These are phyloP conservation scores for Phytophthora fragariaefolia DNA, from an alignment of 352 stramenopile species.

Conservation along the genomic window DNA sequence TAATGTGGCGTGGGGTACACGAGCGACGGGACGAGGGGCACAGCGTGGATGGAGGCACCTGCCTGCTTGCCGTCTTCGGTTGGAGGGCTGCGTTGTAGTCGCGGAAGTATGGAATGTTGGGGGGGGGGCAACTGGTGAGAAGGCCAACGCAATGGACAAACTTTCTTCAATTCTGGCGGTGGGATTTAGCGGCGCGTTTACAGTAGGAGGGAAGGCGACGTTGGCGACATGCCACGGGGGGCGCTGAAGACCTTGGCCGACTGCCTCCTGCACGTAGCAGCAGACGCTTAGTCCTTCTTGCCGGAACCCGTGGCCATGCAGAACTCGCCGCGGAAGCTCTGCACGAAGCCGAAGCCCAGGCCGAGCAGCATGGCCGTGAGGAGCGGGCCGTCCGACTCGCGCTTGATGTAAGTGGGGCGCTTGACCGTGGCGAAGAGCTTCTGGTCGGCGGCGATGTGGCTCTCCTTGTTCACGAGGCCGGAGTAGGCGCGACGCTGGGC, in stretches of 20 bases:
- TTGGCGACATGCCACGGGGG: background rate
- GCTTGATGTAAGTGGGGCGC: slow-evolving; percentile 73
- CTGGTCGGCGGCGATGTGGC: slow-evolving; percentile 62
- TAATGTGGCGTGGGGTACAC: too few species aligned
- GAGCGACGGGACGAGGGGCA: too few species aligned
- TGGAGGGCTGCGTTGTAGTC: too few species aligned
- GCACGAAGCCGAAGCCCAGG: slow-evolving; percentile 61
- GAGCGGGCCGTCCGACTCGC: slow-evolving; percentile 58
- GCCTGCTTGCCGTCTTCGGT: too few species aligned
- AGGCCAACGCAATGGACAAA: background rate
- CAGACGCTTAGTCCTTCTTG: slow-evolving; percentile 74
- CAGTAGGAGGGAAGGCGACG: background rate
- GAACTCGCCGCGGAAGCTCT: slow-evolving; percentile 69
- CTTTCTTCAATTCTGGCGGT: background rate
- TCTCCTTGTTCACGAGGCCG: slow-evolving; percentile 75
- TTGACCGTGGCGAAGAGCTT: slow-evolving; percentile 71
- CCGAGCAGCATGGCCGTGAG: slow-evolving; percentile 44
- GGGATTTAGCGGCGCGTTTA: background rate
- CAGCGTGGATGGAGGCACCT: too few species aligned
- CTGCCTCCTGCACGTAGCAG: background rate
- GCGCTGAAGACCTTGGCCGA: background rate
- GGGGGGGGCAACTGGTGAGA: background rate
- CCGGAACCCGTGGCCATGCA: slow-evolving; percentile 69
- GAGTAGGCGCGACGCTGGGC: slow-evolving; percentile 58
- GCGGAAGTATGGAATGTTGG: too few species aligned